A percentile compares a stretch with the other conserved stretches of the same genome.
Evolutionary conservation across 2,329 filamentous ascomycete genomes (phyloP).

Genomic region (Alternaria arborescens): DNA sequence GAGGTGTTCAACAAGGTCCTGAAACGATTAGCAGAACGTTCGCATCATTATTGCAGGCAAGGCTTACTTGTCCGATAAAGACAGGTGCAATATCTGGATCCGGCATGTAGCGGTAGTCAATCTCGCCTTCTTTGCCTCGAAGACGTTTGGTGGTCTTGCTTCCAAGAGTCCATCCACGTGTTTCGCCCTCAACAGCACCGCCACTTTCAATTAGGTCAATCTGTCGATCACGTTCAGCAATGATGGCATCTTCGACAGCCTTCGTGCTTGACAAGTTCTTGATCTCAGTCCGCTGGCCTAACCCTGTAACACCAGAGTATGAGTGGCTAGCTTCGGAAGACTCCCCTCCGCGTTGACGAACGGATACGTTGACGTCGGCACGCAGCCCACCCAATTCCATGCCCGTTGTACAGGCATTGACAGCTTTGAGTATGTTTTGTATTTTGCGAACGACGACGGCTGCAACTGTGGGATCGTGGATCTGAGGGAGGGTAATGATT

Average conservation of each 20-base stretch:
- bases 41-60: neutral
- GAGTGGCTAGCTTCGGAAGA: conserved; percentile 49
- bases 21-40: conserved; percentile 13
- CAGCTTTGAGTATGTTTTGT: conserved; percentile 78
- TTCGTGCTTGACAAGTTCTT: conserved; percentile 97
- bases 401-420: conserved; percentile 85
- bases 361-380: conserved; percentile 95
- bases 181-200: conserved; percentile 81
- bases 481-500: conserved; percentile 90
- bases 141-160: conserved; percentile 81
- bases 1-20: conserved; percentile 73
- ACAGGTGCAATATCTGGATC: conserved; percentile 89
- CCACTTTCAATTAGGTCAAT: conserved; percentile 81
- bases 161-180: conserved; percentile 89
- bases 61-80: conserved; percentile 67
- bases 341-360: conserved; percentile 63
- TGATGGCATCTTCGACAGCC: conserved; percentile 91
- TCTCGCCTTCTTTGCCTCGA: conserved; percentile 93
- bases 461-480: conserved; percentile 86
- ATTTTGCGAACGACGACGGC: conserved; percentile 90
- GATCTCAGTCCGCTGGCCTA: conserved; percentile 93
- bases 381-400: conserved; percentile 93
- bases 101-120: conserved; percentile 98
- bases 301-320: conserved; percentile 66
- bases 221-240: conserved; percentile 88